Conservation (phyloP, 2,329 filamentous ascomycete species). For the Colletotrichum australisinense region DNA sequence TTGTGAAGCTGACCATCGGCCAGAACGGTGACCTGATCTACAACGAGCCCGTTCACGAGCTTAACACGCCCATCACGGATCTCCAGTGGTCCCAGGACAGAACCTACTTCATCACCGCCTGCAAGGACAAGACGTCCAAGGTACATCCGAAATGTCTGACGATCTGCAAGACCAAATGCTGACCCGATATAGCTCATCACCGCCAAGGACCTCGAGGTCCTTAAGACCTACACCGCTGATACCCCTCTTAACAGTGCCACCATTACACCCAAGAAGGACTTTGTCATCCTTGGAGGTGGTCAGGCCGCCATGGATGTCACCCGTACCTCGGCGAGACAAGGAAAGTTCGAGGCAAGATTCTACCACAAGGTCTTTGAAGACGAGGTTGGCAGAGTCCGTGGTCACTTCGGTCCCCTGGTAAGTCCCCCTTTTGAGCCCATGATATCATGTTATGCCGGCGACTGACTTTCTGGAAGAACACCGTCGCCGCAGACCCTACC, state of each 20-base stretch:
- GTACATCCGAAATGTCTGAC: constrained; percentile 51
- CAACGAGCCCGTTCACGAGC: constrained; percentile 87
- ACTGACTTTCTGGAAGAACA: constrained; percentile 68
- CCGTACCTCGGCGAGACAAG: constrained; percentile 90
- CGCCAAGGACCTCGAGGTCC: constrained; percentile 84
- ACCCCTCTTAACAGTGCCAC: constrained; percentile 96
- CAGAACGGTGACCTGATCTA: constrained; percentile 83
- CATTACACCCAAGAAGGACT: constrained; percentile 96
- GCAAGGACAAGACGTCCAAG: constrained; percentile 98
- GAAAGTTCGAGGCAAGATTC: constrained; percentile 99
- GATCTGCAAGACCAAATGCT: background rate
- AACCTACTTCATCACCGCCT: constrained; percentile 98
- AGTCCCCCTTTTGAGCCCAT: constrained; percentile 34
- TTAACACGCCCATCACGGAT: constrained; percentile 85
- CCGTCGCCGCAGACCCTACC: constrained; percentile 90
- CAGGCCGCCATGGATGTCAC: constrained; percentile 99
- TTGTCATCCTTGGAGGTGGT: constrained; percentile 96
- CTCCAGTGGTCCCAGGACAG: constrained; percentile 94
- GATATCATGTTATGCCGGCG: too few species aligned
- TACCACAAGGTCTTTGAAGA: constrained; percentile 99
- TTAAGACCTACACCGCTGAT: constrained; percentile 93
- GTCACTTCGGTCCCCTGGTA: constrained; percentile 91
- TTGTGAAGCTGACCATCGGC: constrained; percentile 27
- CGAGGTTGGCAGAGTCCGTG: constrained; percentile 95
- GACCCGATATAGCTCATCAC: constrained; percentile 75